A percentile compares a stretch with the other conserved stretches of the same genome.
These are phyloP conservation scores for Taiozyma sp. DNA, from an alignment of 1,139 yeast genomes.

Conservation along the genomic window DNA sequence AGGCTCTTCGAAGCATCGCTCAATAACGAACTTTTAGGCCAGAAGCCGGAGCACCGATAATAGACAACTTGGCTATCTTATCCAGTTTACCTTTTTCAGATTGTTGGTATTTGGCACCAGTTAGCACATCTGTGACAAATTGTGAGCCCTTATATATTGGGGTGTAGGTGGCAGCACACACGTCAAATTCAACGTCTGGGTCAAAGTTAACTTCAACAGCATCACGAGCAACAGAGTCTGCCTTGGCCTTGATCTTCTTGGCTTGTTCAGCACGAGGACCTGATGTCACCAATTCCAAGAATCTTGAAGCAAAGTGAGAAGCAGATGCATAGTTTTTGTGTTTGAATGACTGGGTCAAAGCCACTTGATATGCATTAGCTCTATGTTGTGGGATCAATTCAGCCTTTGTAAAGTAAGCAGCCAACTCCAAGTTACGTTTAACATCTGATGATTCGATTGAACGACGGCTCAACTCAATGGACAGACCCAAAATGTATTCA, in stretches of 20 bases:
- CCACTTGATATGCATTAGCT: constrained; percentile 86
- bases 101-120: constrained; percentile 83
- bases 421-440: constrained; percentile 86
- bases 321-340: constrained; percentile 86
- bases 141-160: constrained; percentile 83
- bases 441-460: constrained; percentile 61
- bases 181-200: constrained; percentile 84
- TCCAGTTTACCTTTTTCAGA: constrained; percentile 77
- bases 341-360: constrained; percentile 89
- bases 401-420: constrained; percentile 90
- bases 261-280: constrained; percentile 93
- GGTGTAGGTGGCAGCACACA: constrained; percentile 81
- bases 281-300: constrained; percentile 56
- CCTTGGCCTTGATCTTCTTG: constrained; percentile 66
- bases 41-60: constrained; percentile 92
- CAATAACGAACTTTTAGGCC: constrained; percentile 54
- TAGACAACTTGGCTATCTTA: constrained; percentile 67
- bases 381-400: constrained; percentile 79
- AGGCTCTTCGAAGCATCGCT: not conserved
- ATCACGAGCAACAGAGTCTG: constrained; percentile 79
- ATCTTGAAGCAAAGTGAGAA: constrained; percentile 82
- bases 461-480: constrained; percentile 88
- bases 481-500: constrained; percentile 87
- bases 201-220: constrained; percentile 89
- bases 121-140: constrained; percentile 71